Percentiles rank a stretch among this genome's conserved stretches.
These are phyloP conservation scores for Nakazawaea anatomiae DNA, from an alignment of 805 yeast species.

Conservation along the genomic window DNA sequence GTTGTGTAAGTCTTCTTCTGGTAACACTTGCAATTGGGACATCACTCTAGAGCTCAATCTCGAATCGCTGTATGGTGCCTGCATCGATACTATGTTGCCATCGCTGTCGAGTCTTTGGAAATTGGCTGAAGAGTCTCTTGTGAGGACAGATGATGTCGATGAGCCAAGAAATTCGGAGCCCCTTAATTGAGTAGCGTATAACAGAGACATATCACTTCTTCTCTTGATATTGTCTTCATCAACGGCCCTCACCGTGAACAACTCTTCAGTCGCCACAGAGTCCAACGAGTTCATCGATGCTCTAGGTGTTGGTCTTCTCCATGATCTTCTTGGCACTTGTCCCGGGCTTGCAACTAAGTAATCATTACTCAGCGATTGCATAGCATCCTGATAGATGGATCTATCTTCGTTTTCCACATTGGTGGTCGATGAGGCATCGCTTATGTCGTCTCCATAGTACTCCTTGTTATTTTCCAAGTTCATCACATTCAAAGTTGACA, in stretches of 20 bases:
- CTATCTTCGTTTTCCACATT: constrained; percentile 38
- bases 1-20: constrained; percentile 20
- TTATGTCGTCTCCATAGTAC: constrained; percentile 17
- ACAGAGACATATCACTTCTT: constrained; percentile 24
- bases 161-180: constrained; percentile 19
- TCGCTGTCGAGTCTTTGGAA: constrained; percentile 39
- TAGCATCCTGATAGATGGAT: constrained; percentile 31
- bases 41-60: constrained; percentile 5
- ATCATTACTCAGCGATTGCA: constrained; percentile 34
- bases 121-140: constrained; percentile 24
- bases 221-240: constrained; percentile 45
- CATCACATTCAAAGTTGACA: constrained; percentile 46
- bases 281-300: constrained; percentile 68
- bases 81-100: constrained; percentile 32
- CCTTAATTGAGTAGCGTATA: constrained; percentile 13
- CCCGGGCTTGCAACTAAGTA: constrained; percentile 22
- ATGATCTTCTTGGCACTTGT: constrained; percentile 34
- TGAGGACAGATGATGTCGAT: constrained; percentile 17
- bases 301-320: constrained; percentile 55
- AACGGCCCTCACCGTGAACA: constrained; percentile 72
- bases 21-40: constrained; percentile 21
- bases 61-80: constrained; percentile 4
- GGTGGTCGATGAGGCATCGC: constrained; percentile 45
- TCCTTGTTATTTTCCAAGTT: constrained; percentile 40
- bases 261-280: constrained; percentile 81